Conservation (phyloP, 192 early-diverging fungal species). For the Podila clonocystis region DNA sequence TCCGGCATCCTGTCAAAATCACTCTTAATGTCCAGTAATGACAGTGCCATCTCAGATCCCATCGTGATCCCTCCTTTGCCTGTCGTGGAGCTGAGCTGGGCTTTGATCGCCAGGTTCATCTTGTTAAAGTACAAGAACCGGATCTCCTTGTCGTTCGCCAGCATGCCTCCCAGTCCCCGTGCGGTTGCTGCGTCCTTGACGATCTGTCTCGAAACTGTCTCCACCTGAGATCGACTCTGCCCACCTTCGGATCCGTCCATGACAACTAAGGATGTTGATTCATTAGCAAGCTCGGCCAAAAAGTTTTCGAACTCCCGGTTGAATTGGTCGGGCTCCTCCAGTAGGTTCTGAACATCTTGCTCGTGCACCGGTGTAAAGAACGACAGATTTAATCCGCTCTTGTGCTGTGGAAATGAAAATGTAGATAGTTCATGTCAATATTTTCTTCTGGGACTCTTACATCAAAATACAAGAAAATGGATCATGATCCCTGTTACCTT, state of each 20-base stretch:
- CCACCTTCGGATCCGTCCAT: no score
- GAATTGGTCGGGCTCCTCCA: constrained; percentile 41
- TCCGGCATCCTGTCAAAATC: constrained; percentile 64
- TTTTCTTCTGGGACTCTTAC: no score
- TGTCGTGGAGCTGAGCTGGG: constrained; percentile 33
- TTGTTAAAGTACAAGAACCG: constrained; percentile 60
- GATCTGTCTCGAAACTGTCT: constrained; percentile 30
- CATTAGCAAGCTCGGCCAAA: constrained; percentile 5
- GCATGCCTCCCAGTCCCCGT: constrained; percentile 21
- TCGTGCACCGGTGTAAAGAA: constrained; percentile 29
- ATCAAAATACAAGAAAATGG: not conserved
- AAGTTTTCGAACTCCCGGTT: constrained; percentile 34
- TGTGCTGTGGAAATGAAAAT: constrained; percentile 16
- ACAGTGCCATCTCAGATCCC: constrained; percentile 58
- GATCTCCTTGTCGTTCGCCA: constrained; percentile 52
- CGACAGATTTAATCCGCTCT: constrained; percentile 34
- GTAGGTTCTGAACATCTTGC: constrained; percentile 9
- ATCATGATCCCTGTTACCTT: constrained; percentile 15
- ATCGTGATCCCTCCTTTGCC: constrained; percentile 50
- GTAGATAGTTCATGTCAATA: not conserved
- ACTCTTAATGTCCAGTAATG: constrained; percentile 60
- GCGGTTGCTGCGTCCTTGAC: constrained; percentile 30
- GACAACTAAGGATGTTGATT: constrained; percentile 16
- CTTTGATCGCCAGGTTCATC: constrained; percentile 63
- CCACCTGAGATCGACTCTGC: constrained; percentile 18